Evolutionary conservation across 306 rosid species (phyloP).

Genomic region (Datisca glomerata): DNA sequence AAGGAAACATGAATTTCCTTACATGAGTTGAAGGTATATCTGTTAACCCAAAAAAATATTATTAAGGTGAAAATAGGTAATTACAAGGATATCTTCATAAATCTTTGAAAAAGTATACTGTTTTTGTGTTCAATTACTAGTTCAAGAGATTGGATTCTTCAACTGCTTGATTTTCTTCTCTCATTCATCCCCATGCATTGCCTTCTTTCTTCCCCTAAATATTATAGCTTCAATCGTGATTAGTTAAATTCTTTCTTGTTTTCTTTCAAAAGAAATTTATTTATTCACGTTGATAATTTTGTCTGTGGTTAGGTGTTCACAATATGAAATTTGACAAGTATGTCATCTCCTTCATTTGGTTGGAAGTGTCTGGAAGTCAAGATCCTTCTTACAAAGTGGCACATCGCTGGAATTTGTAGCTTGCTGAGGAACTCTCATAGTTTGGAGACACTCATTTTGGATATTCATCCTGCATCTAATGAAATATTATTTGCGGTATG

Average conservation of each 20-base stretch:
- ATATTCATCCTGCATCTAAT: neutral
- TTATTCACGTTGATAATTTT: too few species aligned
- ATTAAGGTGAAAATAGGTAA: neutral
- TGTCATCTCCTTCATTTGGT: constrained; percentile 3
- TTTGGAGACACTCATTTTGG: constrained; percentile 4
- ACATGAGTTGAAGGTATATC: too few species aligned
- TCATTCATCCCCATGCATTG: neutral
- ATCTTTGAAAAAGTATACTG: too few species aligned
- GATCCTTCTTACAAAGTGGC: constrained; percentile 4
- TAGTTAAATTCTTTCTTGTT: neutral
- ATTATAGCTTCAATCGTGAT: neutral
- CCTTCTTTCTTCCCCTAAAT: neutral
- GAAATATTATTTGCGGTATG: neutral
- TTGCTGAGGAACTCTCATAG: constrained; percentile 1
- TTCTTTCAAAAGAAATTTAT: neutral
- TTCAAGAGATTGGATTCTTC: neutral
- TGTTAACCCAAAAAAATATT: too few species aligned
- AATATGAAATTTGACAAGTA: constrained; percentile 1
- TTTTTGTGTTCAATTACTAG: neutral
- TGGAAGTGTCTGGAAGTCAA: constrained; percentile 2
- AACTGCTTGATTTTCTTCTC: neutral
- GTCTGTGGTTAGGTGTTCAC: constrained; percentile 3
- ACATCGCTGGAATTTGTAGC: constrained; percentile 8
- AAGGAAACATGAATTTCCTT: neutral
- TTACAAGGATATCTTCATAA: neutral